A percentile compares a stretch with the other conserved stretches of the same genome.
phyloP scores from a whole-genome alignment of 169 alveolate species.

The Plasmodium knowlesi region DNA sequence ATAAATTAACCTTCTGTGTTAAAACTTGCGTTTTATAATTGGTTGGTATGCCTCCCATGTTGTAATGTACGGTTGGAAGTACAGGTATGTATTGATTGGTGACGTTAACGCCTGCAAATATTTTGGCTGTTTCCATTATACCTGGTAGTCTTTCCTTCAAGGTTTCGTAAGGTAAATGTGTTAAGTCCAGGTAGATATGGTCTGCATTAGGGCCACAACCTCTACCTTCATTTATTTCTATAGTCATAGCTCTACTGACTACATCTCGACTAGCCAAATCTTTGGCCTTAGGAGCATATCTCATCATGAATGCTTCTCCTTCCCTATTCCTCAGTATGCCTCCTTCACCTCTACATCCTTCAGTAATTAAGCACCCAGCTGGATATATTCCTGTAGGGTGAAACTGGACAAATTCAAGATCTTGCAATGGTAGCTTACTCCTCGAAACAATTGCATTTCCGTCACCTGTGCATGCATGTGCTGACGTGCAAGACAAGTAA shows the following conservation, averaged over 20 bases:
- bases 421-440: conserved; percentile 97
- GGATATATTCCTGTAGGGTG: conserved; percentile 99
- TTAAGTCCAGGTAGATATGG: conserved; percentile 94
- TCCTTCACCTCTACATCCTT: conserved; percentile 99
- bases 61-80: conserved; percentile 98
- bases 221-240: conserved; percentile 96
- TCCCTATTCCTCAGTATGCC: conserved; percentile 97
- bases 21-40: conserved; percentile 96
- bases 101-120: conserved; percentile 97
- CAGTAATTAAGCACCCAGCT: conserved; percentile 97
- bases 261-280: conserved; percentile 99
- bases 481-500: conserved; percentile 97
- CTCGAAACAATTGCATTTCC: conserved; percentile 94
- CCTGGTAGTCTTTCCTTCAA: conserved; percentile 96
- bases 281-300: conserved; percentile 96
- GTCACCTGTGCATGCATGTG: conserved; percentile 99
- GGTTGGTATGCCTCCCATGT: conserved; percentile 99
- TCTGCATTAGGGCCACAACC: conserved; percentile 96
- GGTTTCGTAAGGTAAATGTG: conserved; percentile 95
- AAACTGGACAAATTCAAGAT: conserved; percentile 97
- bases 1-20: conserved; percentile 64
- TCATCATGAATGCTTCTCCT: conserved; percentile 97
- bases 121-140: conserved; percentile 96
- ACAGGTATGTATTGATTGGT: conserved; percentile 97
- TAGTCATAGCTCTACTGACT: conserved; percentile 97